A percentile compares a stretch with the other conserved stretches of the same genome.
phyloP scores from a whole-genome alignment of 371 early-diverging fungal genomes.

The Gilbertella persicaria region DNA sequence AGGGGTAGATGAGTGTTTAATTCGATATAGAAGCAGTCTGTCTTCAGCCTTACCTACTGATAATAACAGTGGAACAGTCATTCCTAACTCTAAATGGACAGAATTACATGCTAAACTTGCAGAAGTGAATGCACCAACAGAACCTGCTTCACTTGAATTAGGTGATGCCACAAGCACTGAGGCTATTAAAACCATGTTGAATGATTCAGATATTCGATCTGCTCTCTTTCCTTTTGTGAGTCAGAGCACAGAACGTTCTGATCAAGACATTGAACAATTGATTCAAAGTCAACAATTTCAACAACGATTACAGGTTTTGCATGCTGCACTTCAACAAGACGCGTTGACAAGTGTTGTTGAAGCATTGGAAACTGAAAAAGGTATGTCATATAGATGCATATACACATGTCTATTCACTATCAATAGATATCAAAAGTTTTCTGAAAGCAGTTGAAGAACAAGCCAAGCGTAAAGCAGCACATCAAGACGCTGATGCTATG shows the following conservation, averaged over 20 bases:
- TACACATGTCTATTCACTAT: not conserved
- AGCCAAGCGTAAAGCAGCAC: conserved; percentile 46
- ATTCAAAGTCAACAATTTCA: conserved; percentile 71
- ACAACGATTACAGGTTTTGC: conserved; percentile 66
- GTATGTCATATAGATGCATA: conserved; percentile 1
- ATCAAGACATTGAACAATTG: conserved; percentile 60
- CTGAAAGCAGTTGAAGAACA: conserved; percentile 65
- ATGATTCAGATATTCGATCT: conserved; percentile 54
- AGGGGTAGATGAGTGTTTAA: not conserved
- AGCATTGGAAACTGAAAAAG: conserved; percentile 43
- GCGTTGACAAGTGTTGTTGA: conserved; percentile 64
- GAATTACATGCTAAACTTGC: conserved; percentile 2
- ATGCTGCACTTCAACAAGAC: conserved; percentile 68
- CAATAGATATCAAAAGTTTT: conserved; percentile 69
- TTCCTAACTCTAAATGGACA: conserved; percentile 12
- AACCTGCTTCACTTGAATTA: conserved; percentile 19
- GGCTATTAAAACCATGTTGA: conserved; percentile 56
- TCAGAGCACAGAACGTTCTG: conserved; percentile 43
- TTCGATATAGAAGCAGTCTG: conserved; percentile 1
- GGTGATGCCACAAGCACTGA: conserved; percentile 56
- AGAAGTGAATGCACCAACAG: conserved; percentile 5
- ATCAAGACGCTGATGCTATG: conserved; percentile 40
- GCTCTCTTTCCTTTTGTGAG: conserved; percentile 71
- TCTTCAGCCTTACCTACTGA: conserved; percentile 8
- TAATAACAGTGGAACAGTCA: not conserved